Percentiles rank a stretch among this genome's conserved stretches.
These are phyloP conservation scores for Dryadomyces quercivorus DNA, from an alignment of 2,329 filamentous ascomycete species.

Conservation along the genomic window DNA sequence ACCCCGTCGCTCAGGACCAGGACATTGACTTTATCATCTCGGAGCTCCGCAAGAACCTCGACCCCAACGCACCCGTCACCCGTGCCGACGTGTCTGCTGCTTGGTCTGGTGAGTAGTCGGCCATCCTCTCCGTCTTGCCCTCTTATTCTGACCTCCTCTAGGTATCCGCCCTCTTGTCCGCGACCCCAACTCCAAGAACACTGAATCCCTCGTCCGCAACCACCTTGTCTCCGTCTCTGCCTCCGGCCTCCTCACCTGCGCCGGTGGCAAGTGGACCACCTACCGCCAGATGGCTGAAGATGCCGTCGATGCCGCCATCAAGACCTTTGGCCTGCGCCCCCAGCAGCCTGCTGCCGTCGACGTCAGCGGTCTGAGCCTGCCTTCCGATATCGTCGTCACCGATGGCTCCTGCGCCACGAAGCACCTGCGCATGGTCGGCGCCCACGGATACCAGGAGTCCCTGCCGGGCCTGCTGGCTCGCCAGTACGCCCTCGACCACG, in stretches of 20 bases:
- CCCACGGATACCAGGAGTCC: conserved; percentile 69
- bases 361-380: conserved; percentile 53
- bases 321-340: conserved; percentile 48
- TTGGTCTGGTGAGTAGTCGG: conserved; percentile 43
- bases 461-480: conserved; percentile 87
- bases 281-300: conserved; percentile 84
- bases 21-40: conserved; percentile 74
- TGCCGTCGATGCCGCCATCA: conserved; percentile 66
- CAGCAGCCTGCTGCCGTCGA: conserved; percentile 38
- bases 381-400: conserved; percentile 26
- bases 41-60: conserved; percentile 64
- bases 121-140: neutral
- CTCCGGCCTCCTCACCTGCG: conserved; percentile 66
- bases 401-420: conserved; percentile 67
- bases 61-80: conserved; percentile 62
- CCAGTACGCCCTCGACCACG: conserved; percentile 83
- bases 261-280: conserved; percentile 79
- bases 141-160: neutral
- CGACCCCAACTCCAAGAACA: conserved; percentile 70
- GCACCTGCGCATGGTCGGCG: conserved; percentile 58
- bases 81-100: conserved; percentile 67
- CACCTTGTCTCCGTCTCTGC: conserved; percentile 64
- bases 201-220: conserved; percentile 71
- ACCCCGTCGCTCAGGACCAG: conserved; percentile 61
- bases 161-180: conserved; percentile 64